These are phyloP conservation scores for Pontederia paniculata DNA, from an alignment of 176 grass and related monocot genomes.

Conservation along the genomic window DNA sequence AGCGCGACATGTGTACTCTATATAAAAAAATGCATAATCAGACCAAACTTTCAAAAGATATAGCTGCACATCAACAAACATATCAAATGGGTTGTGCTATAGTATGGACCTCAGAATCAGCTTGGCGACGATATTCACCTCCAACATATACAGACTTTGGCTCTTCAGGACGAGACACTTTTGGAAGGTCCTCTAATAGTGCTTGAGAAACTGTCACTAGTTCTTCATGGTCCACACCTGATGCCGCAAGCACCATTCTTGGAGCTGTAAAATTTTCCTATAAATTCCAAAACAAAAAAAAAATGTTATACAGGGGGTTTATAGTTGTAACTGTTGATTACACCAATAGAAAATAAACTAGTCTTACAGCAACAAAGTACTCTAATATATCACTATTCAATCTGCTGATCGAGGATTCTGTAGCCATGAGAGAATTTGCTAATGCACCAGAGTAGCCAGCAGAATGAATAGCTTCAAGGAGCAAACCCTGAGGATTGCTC, in stretches of 20 bases:
- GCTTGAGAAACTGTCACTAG: constrained; percentile 49
- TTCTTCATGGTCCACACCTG: constrained; percentile 74
- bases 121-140: constrained; percentile 69
- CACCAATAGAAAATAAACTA: constrained; percentile 3
- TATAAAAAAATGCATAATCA: constrained; percentile 10
- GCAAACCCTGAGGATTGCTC: constrained; percentile 54
- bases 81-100: not conserved
- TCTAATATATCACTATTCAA: constrained; percentile 42
- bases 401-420: constrained; percentile 34
- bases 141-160: constrained; percentile 55
- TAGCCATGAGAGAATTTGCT: constrained; percentile 56
- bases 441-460: constrained; percentile 65
- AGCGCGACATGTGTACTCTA: constrained; percentile 58
- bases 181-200: constrained; percentile 53
- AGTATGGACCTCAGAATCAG: constrained; percentile 51
- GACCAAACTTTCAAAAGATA: not conserved
- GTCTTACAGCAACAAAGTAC: constrained; percentile 61
- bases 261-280: constrained; percentile 73
- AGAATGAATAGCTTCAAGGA: constrained; percentile 67
- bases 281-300: constrained; percentile 23
- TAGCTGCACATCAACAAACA: not conserved
- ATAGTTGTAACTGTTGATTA: not conserved
- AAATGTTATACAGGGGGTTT: not conserved
- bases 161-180: constrained; percentile 37
- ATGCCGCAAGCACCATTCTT: constrained; percentile 78